Percentiles rank a stretch among this genome's conserved stretches.
Conservation (phyloP, 2,329 filamentous ascomycete genomes). For the Paecilomyces variotii region DNA sequence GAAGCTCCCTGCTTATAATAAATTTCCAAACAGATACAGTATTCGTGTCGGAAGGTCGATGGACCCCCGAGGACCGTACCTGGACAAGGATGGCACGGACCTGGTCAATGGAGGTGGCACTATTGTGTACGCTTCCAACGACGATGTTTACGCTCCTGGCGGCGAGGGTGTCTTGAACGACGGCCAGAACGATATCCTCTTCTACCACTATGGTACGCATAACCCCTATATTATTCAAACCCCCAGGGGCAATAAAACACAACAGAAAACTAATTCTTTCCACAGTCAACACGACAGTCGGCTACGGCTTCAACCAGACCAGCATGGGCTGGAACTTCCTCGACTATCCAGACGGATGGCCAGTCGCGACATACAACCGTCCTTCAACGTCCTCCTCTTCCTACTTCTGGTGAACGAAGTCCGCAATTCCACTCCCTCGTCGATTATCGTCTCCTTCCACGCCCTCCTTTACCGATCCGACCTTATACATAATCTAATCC, state of each 20-base stretch:
- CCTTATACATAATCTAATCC: background rate
- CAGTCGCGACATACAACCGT: background rate
- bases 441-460: background rate
- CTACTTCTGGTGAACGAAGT: background rate
- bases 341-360: background rate
- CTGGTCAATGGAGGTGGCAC: constrained; percentile 54
- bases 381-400: background rate
- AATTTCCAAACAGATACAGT: constrained; percentile 42
- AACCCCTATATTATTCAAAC: background rate
- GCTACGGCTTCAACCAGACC: background rate
- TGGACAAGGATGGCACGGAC: constrained; percentile 44
- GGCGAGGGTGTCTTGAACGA: constrained; percentile 55
- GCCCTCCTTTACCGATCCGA: background rate
- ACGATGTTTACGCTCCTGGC: constrained; percentile 56
- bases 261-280: background rate
- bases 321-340: background rate
- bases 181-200: constrained; percentile 20
- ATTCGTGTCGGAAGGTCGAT: constrained; percentile 56
- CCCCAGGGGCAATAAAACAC: background rate
- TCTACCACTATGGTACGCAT: constrained; percentile 27
- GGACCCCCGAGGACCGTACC: constrained; percentile 47
- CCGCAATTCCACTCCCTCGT: background rate
- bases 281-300: background rate
- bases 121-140: constrained; percentile 52
- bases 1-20: constrained; percentile 1